phyloP scores from a whole-genome alignment of 2,329 filamentous ascomycete species.

The Neurospora crassa region DNA sequence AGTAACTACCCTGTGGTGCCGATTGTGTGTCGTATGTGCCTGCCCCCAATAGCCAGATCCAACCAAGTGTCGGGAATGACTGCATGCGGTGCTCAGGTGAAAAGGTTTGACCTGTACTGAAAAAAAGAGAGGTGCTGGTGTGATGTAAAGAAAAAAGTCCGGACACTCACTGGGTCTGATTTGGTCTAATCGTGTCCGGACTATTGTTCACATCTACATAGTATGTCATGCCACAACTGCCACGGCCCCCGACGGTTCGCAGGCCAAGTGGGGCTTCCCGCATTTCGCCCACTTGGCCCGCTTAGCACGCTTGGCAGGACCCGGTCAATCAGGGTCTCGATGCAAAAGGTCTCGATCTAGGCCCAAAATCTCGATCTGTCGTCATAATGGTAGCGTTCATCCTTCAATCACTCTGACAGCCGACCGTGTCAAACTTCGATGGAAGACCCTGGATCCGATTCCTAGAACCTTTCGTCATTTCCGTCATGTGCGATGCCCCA shows the following conservation, averaged over 20 bases:
- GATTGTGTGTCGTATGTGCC: background rate
- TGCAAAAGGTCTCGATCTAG: slow-evolving; percentile 13
- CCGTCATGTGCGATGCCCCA: background rate
- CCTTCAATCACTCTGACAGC: background rate
- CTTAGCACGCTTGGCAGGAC: background rate
- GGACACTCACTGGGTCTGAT: too few relatives aligned
- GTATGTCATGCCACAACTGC: background rate
- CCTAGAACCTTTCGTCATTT: slow-evolving; percentile 6
- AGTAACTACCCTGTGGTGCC: background rate
- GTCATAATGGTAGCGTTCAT: slow-evolving; percentile 10
- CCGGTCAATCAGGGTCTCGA: background rate
- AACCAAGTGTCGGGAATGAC: background rate
- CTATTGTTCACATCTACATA: too few relatives aligned
- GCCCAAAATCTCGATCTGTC: slow-evolving; percentile 15
- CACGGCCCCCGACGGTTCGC: background rate
- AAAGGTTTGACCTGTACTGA: background rate
- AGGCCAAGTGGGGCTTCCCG: slow-evolving; percentile 11
- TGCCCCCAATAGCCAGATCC: background rate
- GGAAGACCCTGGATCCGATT: slow-evolving; percentile 8
- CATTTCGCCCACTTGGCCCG: background rate
- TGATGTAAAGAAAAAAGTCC: background rate
- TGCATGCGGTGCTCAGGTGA: background rate
- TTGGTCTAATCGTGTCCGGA: too few relatives aligned
- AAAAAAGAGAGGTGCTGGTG: background rate
- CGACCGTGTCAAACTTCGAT: slow-evolving; percentile 2